phyloP scores from a whole-genome alignment of 768 basidiomycete species.

The Phanerochaete carnosa region DNA sequence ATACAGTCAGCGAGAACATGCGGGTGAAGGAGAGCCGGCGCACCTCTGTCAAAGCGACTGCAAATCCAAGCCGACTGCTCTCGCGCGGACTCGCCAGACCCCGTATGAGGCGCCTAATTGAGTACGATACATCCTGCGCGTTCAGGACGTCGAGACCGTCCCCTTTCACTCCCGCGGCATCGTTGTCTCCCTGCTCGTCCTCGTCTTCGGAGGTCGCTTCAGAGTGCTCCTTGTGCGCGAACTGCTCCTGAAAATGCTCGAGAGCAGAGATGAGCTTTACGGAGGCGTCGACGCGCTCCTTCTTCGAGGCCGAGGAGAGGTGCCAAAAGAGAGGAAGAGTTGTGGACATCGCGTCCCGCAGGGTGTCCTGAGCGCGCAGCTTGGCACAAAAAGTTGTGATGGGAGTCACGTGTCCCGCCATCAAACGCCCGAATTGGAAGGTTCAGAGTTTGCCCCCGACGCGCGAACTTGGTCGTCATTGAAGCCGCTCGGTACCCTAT shows the following conservation, averaged over 20 bases:
- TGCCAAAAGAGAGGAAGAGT: constrained; percentile 95
- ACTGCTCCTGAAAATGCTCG: constrained; percentile 80
- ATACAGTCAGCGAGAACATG: background rate
- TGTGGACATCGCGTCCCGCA: constrained; percentile 57
- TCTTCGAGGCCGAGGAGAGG: constrained; percentile 72
- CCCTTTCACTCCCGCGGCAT: constrained; percentile 45
- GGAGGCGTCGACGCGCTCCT: constrained; percentile 80
- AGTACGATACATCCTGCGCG: constrained; percentile 90
- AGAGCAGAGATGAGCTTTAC: constrained; percentile 78
- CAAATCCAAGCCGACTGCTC: constrained; percentile 91
- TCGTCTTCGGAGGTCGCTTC: constrained; percentile 32
- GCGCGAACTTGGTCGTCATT: background rate
- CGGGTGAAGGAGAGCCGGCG: constrained; percentile 19
- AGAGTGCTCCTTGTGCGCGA: constrained; percentile 41
- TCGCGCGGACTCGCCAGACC: constrained; percentile 92
- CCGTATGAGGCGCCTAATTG: constrained; percentile 79
- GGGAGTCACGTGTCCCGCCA: background rate
- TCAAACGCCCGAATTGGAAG: background rate
- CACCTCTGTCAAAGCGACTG: constrained; percentile 94
- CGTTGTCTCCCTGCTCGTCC: constrained; percentile 39
- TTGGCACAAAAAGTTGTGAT: constrained; percentile 5
- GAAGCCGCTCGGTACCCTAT: background rate
- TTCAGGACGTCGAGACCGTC: constrained; percentile 65
- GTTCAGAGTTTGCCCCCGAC: background rate
- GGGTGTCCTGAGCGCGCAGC: background rate